phyloP scores from a whole-genome alignment of 2,329 filamentous ascomycete species.

The Saccharata proteae region DNA sequence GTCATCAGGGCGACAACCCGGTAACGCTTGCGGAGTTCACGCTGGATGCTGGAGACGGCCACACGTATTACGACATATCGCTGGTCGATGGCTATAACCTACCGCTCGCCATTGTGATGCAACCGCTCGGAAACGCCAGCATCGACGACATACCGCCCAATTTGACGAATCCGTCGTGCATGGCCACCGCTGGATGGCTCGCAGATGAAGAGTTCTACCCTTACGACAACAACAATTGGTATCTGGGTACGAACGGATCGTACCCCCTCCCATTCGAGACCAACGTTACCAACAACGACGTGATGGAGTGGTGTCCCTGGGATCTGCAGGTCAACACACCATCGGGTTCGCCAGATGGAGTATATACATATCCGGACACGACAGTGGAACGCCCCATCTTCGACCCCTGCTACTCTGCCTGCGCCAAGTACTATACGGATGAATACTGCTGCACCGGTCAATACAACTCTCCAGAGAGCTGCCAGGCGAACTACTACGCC shows the following conservation, averaged over 20 bases:
- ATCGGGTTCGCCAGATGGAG: constrained; percentile 56
- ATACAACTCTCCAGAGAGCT: constrained; percentile 51
- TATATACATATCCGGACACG: constrained; percentile 73
- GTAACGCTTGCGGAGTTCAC: constrained; percentile 74
- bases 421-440: constrained; percentile 53
- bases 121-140: constrained; percentile 44
- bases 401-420: constrained; percentile 67
- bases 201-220: constrained; percentile 31
- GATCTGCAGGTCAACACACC: constrained; percentile 59
- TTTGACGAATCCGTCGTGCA: constrained; percentile 63
- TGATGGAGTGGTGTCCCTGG: constrained; percentile 69
- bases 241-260: constrained; percentile 50
- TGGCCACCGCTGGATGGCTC: constrained; percentile 55
- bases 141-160: constrained; percentile 58
- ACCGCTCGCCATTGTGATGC: constrained; percentile 47
- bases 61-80: constrained; percentile 76
- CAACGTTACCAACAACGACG: constrained; percentile 41
- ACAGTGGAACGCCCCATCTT: constrained; percentile 58
- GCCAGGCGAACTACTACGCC: constrained; percentile 57
- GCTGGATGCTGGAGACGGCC: constrained; percentile 51
- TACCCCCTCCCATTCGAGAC: constrained; percentile 58
- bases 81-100: constrained; percentile 79
- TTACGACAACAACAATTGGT: constrained; percentile 32
- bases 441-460: constrained; percentile 65
- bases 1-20: constrained; percentile 53